Conservation (phyloP, 169 alveolate species). For the Cryptosporidium viatorum region DNA sequence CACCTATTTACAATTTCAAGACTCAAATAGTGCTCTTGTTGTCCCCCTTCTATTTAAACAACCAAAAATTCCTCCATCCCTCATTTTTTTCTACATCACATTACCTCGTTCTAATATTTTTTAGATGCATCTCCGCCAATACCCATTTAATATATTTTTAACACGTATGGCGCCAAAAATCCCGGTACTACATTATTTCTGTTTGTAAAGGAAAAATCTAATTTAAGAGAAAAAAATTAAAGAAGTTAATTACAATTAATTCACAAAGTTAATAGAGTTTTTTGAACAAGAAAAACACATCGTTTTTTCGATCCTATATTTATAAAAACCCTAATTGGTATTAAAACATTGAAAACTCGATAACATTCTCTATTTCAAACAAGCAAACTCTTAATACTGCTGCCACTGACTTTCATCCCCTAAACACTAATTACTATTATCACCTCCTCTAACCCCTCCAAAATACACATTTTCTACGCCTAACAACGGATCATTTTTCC, state of each 20-base stretch:
- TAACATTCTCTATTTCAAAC: neutral
- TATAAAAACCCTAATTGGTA: neutral
- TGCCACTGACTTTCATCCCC: neutral
- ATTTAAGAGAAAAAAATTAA: neutral
- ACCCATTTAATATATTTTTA: neutral
- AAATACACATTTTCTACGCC: neutral
- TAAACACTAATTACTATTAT: too few species aligned
- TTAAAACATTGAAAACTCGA: neutral
- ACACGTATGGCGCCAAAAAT: conserved; percentile 1
- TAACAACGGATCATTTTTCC: neutral
- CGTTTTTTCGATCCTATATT: too few species aligned
- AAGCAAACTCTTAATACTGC: too few species aligned
- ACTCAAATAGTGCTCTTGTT: neutral
- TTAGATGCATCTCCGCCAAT: conserved; percentile 19
- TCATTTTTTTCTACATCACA: neutral
- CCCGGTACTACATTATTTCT: neutral
- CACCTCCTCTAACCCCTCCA: neutral
- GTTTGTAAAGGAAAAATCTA: neutral
- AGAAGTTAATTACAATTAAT: neutral
- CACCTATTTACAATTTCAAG: too few species aligned
- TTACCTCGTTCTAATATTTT: neutral
- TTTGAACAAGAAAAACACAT: too few species aligned
- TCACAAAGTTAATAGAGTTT: neutral
- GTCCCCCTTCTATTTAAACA: too few species aligned
- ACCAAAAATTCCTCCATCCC: neutral